These are phyloP conservation scores for Drechslerella coelobrocha DNA, from an alignment of 2,329 filamentous ascomycete species.

Conservation along the genomic window DNA sequence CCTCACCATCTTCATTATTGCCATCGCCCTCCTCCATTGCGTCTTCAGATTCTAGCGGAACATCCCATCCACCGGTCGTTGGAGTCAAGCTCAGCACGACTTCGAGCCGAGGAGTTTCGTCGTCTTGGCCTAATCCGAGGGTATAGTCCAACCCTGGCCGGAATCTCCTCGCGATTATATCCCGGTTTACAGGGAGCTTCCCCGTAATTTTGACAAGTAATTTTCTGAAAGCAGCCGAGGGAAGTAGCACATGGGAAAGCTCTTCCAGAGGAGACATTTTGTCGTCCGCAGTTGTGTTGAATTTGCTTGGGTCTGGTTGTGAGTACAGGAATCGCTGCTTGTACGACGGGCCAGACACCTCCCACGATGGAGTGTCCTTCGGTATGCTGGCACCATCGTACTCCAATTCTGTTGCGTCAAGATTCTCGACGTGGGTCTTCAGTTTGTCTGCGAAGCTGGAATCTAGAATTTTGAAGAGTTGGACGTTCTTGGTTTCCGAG, in stretches of 20 bases:
- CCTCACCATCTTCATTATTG: conserved; percentile 58
- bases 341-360: conserved; percentile 84
- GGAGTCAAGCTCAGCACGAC: conserved; percentile 88
- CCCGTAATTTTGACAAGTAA: conserved; percentile 87
- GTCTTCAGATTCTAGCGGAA: conserved; percentile 65
- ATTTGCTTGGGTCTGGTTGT: conserved; percentile 58
- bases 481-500: conserved; percentile 80
- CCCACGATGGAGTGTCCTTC: conserved; percentile 66
- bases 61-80: conserved; percentile 80
- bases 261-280: conserved; percentile 72
- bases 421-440: conserved; percentile 72
- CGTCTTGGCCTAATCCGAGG: conserved; percentile 79
- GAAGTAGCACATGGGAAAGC: conserved; percentile 80
- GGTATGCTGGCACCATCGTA: conserved; percentile 52
- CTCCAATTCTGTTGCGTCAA: conserved; percentile 63
- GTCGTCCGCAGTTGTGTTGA: conserved; percentile 56
- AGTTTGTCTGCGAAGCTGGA: conserved; percentile 77
- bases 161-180: conserved; percentile 85
- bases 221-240: conserved; percentile 83
- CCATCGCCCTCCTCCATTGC: conserved; percentile 62
- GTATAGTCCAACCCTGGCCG: conserved; percentile 88
- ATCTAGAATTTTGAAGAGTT: conserved; percentile 77
- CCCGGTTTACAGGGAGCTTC: conserved; percentile 73
- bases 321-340: conserved; percentile 93
- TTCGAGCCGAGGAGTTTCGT: conserved; percentile 78